Conservation (phyloP, 768 basidiomycete species). For the Pisolithus marmoratus region DNA sequence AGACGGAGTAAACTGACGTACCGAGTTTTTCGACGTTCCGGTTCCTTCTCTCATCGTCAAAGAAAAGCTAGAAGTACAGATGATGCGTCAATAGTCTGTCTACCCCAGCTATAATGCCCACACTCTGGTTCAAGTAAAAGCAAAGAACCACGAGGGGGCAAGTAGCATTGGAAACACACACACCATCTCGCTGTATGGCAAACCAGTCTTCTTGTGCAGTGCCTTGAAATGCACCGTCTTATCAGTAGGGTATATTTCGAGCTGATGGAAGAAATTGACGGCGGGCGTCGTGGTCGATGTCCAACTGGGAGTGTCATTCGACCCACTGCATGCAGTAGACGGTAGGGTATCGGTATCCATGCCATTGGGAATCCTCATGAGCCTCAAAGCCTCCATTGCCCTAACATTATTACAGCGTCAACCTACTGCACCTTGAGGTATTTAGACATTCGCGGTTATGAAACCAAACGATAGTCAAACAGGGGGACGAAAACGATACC, state of each 20-base stretch:
- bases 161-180: not conserved
- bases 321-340: not conserved
- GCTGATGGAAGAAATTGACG: conserved; percentile 58
- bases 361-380: conserved; percentile 44
- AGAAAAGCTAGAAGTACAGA: conserved; percentile 45
- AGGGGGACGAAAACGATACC: conserved; percentile 14
- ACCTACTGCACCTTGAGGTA: not conserved
- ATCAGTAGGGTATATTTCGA: conserved; percentile 77
- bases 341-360: not conserved
- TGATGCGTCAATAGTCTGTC: not conserved
- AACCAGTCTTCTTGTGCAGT: conserved; percentile 65
- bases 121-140: not conserved
- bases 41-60: conserved; percentile 61
- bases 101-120: too few species aligned
- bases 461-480: not conserved
- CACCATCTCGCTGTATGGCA: conserved; percentile 77
- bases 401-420: conserved; percentile 31
- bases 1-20: conserved; percentile 9
- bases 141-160: conserved; percentile 19
- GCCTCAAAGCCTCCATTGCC: conserved; percentile 67
- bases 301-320: conserved; percentile 22
- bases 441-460: too few species aligned
- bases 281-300: conserved; percentile 31
- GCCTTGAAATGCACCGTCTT: conserved; percentile 79
- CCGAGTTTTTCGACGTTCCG: conserved; percentile 57